Percentiles rank a stretch among this genome's conserved stretches.
These are phyloP conservation scores for Venturia aucupariae DNA, from an alignment of 2,329 filamentous ascomycete genomes.

Conservation along the genomic window DNA sequence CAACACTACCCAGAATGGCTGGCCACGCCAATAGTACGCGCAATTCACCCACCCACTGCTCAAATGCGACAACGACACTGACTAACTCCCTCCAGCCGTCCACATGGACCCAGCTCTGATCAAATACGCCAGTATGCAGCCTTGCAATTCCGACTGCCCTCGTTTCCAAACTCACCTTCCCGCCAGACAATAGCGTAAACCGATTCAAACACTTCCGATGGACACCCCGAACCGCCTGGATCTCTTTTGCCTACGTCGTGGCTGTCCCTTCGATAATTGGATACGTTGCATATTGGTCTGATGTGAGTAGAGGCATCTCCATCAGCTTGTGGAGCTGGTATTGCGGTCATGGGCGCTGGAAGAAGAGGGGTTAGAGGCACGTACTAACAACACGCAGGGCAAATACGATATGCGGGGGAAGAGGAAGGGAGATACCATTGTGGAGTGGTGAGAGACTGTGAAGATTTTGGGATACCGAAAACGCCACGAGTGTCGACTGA, in stretches of 20 bases:
- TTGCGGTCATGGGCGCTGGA: conserved; percentile 17
- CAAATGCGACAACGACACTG: background rate
- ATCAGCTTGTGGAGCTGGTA: too few relatives aligned
- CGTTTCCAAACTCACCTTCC: conserved; percentile 15
- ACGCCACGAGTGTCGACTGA: background rate
- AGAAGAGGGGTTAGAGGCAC: conserved; percentile 18
- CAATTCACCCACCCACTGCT: background rate
- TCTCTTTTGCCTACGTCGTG: conserved; percentile 69
- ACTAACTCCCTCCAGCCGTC: conserved; percentile 30
- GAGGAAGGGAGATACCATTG: conserved; percentile 74
- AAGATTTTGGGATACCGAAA: background rate
- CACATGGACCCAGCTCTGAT: conserved; percentile 47
- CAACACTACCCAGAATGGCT: conserved; percentile 26
- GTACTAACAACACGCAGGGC: conserved; percentile 48
- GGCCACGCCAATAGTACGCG: conserved; percentile 28
- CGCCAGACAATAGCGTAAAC: conserved; percentile 68
- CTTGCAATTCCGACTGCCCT: background rate
- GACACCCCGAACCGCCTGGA: conserved; percentile 71
- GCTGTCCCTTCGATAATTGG: conserved; percentile 63
- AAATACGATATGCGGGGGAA: conserved; percentile 80
- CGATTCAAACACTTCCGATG: conserved; percentile 94
- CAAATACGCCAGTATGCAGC: conserved; percentile 42
- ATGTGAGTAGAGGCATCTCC: conserved; percentile 78
- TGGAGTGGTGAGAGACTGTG: conserved; percentile 46
- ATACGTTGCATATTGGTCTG: conserved; percentile 67